These are phyloP conservation scores for Phytopythium vexans DNA, from an alignment of 352 stramenopile genomes.

Conservation along the genomic window DNA sequence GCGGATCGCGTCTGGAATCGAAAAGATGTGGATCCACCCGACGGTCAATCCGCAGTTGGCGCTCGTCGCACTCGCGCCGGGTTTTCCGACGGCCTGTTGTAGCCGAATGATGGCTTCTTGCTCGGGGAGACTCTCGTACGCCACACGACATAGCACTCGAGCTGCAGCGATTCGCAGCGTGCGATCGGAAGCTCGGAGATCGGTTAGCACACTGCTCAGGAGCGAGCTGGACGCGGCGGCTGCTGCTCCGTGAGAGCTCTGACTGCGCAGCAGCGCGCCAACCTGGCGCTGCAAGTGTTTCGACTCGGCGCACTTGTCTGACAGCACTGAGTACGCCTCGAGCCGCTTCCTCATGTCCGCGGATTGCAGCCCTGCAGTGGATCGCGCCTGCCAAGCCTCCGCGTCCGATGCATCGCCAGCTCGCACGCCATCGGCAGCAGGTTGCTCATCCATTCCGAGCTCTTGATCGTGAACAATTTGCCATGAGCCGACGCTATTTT, in stretches of 20 bases:
- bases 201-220: constrained; percentile 20
- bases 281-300: constrained; percentile 41
- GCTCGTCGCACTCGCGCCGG: too few relatives aligned
- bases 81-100: not conserved
- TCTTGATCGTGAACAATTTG: too few relatives aligned
- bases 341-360: constrained; percentile 27
- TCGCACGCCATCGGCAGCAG: too few relatives aligned
- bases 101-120: constrained; percentile 29
- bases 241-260: constrained; percentile 2
- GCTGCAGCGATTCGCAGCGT: constrained; percentile 40
- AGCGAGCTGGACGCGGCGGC: not conserved
- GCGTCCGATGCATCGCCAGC: too few relatives aligned
- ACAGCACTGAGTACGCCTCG: constrained; percentile 27
- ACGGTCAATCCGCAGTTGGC: too few relatives aligned
- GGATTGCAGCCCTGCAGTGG: constrained; percentile 10
- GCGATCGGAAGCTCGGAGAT: constrained; percentile 35
- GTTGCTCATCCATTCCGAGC: constrained; percentile 5
- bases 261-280: constrained; percentile 33
- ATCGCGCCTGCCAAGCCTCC: too few relatives aligned
- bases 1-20: too few relatives aligned
- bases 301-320: constrained; percentile 24
- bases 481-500: too few relatives aligned
- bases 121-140: constrained; percentile 45
- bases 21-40: too few relatives aligned
- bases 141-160: constrained; percentile 44